Evolutionary conservation across 2,329 filamentous ascomycete species (phyloP).

Genomic region (Alternaria arbusti): DNA sequence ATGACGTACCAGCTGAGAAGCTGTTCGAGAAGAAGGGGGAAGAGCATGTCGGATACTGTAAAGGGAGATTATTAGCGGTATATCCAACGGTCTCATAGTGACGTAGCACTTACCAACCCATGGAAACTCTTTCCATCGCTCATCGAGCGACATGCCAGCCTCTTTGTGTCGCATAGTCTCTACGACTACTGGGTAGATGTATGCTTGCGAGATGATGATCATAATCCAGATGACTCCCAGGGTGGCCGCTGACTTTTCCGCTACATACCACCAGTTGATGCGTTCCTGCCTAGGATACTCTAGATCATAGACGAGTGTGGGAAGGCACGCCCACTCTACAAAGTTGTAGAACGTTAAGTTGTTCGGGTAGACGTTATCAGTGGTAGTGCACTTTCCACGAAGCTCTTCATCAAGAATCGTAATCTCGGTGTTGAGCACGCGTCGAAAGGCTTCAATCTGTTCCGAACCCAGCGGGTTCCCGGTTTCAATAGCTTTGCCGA

Average conservation of each 20-base stretch:
- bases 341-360: constrained; percentile 72
- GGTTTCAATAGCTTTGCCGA: constrained; percentile 68
- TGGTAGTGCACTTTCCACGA: constrained; percentile 63
- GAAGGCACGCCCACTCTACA: constrained; percentile 75
- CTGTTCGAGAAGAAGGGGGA: constrained; percentile 81
- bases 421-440: constrained; percentile 72
- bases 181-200: constrained; percentile 78
- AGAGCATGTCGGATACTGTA: constrained; percentile 71
- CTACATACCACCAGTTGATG: constrained; percentile 77
- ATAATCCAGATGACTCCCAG: constrained; percentile 78
- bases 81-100: not conserved
- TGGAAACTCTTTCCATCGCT: constrained; percentile 72
- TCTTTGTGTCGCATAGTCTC: constrained; percentile 72
- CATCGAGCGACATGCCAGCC: constrained; percentile 63
- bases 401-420: constrained; percentile 69
- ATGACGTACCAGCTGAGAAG: constrained; percentile 81
- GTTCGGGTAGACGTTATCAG: constrained; percentile 65
- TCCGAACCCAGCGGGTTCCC: constrained; percentile 65
- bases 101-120: constrained; percentile 58
- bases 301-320: constrained; percentile 79
- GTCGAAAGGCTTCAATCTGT: constrained; percentile 68
- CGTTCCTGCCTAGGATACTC: constrained; percentile 74
- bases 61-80: not conserved
- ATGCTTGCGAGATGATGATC: constrained; percentile 78
- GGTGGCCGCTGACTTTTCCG: constrained; percentile 73